These are phyloP conservation scores for Zygosaccharomyces kombuchaensis DNA, from an alignment of 805 yeast species.

Conservation along the genomic window DNA sequence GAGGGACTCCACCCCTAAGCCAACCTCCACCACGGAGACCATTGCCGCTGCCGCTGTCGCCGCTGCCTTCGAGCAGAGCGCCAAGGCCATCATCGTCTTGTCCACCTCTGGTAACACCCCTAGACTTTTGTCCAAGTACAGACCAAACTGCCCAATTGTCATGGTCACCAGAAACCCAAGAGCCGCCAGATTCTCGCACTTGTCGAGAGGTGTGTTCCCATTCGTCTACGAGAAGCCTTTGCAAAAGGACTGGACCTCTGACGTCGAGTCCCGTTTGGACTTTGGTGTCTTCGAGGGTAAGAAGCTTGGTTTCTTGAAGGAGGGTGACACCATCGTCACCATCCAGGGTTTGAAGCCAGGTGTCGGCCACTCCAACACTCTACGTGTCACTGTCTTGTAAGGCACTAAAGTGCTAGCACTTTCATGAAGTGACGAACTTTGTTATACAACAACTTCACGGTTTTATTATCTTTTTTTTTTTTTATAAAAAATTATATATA, in stretches of 20 bases:
- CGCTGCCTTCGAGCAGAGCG: conserved; percentile 92
- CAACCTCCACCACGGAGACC: conserved; percentile 92
- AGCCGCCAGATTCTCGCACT: conserved; percentile 92
- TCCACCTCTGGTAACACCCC: conserved; percentile 95
- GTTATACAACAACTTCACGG: not conserved
- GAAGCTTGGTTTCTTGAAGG: conserved; percentile 74
- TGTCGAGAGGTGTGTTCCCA: conserved; percentile 98
- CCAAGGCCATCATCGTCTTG: conserved; percentile 93
- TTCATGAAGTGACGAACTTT: conserved; percentile 5
- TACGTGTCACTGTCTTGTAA: conserved; percentile 82
- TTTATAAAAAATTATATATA: not conserved
- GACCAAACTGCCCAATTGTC: conserved; percentile 95
- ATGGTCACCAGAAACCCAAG: conserved; percentile 95
- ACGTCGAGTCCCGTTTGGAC: conserved; percentile 90
- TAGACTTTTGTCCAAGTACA: conserved; percentile 93
- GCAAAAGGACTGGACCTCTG: conserved; percentile 84
- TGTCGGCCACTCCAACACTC: conserved; percentile 97
- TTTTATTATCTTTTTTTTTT: not conserved
- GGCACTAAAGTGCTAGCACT: conserved; percentile 3
- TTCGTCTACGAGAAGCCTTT: conserved; percentile 67
- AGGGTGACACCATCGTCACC: conserved; percentile 87
- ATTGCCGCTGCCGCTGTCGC: conserved; percentile 96
- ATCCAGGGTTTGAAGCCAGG: conserved; percentile 99
- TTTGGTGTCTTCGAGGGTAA: conserved; percentile 90
- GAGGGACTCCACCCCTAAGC: conserved; percentile 78